Evolutionary conservation across 331 rosid species (phyloP).

Genomic region (Erythrophleum ivorense): DNA sequence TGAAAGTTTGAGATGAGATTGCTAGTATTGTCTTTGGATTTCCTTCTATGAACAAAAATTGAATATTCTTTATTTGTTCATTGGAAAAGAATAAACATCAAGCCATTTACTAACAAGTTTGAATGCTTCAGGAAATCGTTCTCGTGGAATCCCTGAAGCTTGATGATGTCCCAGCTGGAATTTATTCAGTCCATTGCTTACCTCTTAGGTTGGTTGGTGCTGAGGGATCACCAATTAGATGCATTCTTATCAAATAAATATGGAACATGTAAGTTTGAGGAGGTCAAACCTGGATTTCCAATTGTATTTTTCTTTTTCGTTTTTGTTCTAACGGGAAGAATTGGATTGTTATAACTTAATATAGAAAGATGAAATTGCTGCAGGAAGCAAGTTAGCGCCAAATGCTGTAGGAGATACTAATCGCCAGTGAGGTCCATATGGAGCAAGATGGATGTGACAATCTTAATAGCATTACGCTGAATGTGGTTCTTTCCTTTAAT

Average conservation of each 20-base stretch:
- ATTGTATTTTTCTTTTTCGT: not conserved
- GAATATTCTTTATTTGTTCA: not conserved
- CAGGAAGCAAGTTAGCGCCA: not conserved
- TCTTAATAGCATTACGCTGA: not conserved
- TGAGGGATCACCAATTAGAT: constrained; percentile 78
- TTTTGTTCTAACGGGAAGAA: not conserved
- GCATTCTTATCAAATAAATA: constrained; percentile 65
- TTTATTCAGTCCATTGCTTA: constrained; percentile 70
- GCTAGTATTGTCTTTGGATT: not conserved
- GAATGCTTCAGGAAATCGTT: constrained; percentile 61
- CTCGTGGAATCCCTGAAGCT: constrained; percentile 75
- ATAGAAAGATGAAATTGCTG: not conserved
- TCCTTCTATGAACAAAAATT: not conserved
- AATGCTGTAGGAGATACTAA: not conserved
- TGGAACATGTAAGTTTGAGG: constrained; percentile 4
- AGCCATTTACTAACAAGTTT: not conserved
- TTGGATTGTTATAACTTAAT: not conserved
- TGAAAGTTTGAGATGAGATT: not conserved
- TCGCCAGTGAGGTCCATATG: not conserved
- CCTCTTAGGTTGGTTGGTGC: constrained; percentile 78
- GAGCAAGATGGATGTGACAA: not conserved
- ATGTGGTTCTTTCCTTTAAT: not conserved
- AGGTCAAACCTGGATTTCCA: not conserved
- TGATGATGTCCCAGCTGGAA: constrained; percentile 59
- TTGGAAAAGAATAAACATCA: not conserved